Percentiles rank a stretch among this genome's conserved stretches.
Evolutionary conservation across 176 grass and related monocot species (phyloP).

Genomic region (Rhipidocladum racemiflorum): DNA sequence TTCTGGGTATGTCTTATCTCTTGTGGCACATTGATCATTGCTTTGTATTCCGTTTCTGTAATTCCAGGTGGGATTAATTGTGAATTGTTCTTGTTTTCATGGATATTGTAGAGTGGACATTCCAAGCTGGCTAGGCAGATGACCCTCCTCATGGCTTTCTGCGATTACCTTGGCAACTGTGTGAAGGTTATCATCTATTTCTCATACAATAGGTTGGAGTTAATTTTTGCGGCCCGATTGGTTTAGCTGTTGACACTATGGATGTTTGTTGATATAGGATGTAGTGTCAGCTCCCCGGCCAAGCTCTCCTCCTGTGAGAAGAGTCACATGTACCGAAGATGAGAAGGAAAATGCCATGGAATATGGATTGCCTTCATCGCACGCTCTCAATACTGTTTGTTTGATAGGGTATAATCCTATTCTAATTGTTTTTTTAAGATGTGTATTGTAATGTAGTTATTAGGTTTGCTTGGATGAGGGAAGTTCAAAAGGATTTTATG

Average conservation of each 20-base stretch:
- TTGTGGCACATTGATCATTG: background rate
- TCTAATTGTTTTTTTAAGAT: background rate
- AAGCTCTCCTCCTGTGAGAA: slow-evolving; percentile 85
- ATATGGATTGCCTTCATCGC: slow-evolving; percentile 91
- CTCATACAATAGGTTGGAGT: background rate
- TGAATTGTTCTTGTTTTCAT: slow-evolving; percentile 16
- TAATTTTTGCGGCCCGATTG: background rate
- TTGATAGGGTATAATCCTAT: slow-evolving; percentile 67
- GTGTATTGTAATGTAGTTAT: background rate
- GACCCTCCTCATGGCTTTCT: slow-evolving; percentile 94
- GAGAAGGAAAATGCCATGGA: slow-evolving; percentile 98
- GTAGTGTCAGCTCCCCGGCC: slow-evolving; percentile 85
- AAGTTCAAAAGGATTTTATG: background rate
- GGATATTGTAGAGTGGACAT: slow-evolving; percentile 69
- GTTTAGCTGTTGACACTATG: slow-evolving; percentile 8
- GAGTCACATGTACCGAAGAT: slow-evolving; percentile 72
- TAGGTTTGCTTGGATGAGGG: background rate
- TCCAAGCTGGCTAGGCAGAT: slow-evolving; percentile 87
- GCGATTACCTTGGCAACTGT: slow-evolving; percentile 82
- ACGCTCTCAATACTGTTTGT: slow-evolving; percentile 87
- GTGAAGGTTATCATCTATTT: slow-evolving; percentile 62
- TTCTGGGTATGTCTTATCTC: slow-evolving; percentile 72
- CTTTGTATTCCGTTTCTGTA: background rate
- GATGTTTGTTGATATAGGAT: slow-evolving; percentile 53
- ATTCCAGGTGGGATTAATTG: background rate